Evolutionary conservation across 2,329 filamentous ascomycete species (phyloP).

Genomic region (Cytospora mali): DNA sequence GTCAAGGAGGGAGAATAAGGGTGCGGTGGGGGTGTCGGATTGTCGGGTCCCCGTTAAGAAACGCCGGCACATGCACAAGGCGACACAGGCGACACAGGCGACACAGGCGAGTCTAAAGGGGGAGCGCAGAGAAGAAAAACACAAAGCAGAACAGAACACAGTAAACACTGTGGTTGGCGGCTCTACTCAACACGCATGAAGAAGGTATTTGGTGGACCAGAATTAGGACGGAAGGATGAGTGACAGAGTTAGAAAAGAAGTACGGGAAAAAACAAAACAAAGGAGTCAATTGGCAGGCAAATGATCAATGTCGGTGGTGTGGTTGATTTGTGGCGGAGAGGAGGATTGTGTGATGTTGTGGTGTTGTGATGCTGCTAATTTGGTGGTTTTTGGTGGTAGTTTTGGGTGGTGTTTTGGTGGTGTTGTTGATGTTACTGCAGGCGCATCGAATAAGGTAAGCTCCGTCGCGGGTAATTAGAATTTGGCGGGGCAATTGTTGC

Average conservation of each 20-base stretch:
- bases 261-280: too few relatives aligned
- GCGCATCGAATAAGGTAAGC: background rate
- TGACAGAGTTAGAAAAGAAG: too few relatives aligned
- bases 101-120: background rate
- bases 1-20: background rate
- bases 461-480: background rate
- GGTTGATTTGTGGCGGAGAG: too few relatives aligned
- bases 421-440: background rate
- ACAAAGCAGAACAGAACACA: too few relatives aligned
- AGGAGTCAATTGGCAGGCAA: background rate
- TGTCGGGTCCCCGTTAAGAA: too few relatives aligned
- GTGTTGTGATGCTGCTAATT: too few relatives aligned
- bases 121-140: too few relatives aligned
- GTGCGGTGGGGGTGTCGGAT: background rate
- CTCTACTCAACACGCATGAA: slow-evolving; percentile 6
- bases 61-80: background rate
- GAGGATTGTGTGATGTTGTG: too few relatives aligned
- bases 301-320: too few relatives aligned
- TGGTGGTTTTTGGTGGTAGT: background rate
- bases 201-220: background rate
- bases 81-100: too few relatives aligned
- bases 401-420: background rate
- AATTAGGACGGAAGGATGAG: background rate
- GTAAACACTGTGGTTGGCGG: background rate
- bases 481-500: slow-evolving; percentile 17